Conservation (phyloP, 2,329 filamentous ascomycete genomes). For the Penicillium sp. region DNA sequence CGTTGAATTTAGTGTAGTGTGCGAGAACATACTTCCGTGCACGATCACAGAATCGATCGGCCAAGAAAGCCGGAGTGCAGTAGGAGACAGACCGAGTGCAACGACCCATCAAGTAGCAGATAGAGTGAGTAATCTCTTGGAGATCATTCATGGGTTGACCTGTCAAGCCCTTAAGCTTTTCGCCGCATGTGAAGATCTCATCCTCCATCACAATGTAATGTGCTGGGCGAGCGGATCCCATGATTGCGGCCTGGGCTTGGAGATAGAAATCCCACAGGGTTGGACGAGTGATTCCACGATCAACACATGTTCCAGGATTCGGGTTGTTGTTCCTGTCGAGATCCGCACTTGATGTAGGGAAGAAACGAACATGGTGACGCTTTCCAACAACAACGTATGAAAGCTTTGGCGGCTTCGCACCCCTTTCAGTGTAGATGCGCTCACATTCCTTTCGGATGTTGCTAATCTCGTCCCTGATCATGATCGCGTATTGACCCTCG, state of each 20-base stretch:
- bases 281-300: conserved; percentile 73
- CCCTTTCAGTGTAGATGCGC: conserved; percentile 53
- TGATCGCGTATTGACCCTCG: conserved; percentile 72
- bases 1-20: conserved; percentile 1
- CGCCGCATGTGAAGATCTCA: conserved; percentile 58
- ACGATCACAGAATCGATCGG: conserved; percentile 24
- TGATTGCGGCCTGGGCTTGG: conserved; percentile 72
- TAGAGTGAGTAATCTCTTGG: conserved; percentile 21
- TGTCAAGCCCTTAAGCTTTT: background rate
- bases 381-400: conserved; percentile 79
- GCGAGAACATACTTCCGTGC: conserved; percentile 19
- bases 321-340: conserved; percentile 62
- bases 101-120: conserved; percentile 28
- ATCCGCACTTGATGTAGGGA: conserved; percentile 57
- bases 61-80: conserved; percentile 25
- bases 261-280: conserved; percentile 81
- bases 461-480: conserved; percentile 65
- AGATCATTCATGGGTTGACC: conserved; percentile 8
- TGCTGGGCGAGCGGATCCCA: conserved; percentile 77
- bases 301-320: conserved; percentile 73
- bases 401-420: conserved; percentile 60
- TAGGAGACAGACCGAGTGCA: conserved; percentile 26
- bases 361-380: conserved; percentile 84
- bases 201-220: conserved; percentile 75
- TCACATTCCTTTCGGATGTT: conserved; percentile 57